Percentiles rank a stretch among this genome's conserved stretches.
Evolutionary conservation across 73 alveolate species (phyloP).

Genomic region (Paraurostyla sp.): DNA sequence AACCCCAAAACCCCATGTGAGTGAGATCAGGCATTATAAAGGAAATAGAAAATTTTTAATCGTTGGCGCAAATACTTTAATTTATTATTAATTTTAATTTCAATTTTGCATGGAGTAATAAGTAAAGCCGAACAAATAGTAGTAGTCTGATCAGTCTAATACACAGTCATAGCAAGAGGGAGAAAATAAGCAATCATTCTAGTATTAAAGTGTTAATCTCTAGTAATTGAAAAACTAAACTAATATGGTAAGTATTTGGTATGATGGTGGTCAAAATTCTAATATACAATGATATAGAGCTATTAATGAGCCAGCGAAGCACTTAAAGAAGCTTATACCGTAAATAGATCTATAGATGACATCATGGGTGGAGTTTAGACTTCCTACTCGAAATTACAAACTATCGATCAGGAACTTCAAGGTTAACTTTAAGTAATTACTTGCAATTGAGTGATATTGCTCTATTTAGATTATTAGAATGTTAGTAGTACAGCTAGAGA

Average conservation of each 20-base stretch:
- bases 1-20: slow-evolving; percentile 10
- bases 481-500: slow-evolving; percentile 18
- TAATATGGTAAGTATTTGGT: neutral
- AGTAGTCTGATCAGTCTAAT: neutral
- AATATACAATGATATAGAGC: neutral
- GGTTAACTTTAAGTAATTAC: slow-evolving; percentile 8
- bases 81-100: neutral
- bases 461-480: slow-evolving; percentile 13
- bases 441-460: neutral
- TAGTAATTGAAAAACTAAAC: slow-evolving; percentile 2
- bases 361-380: neutral
- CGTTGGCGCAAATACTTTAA: slow-evolving; percentile 16
- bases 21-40: no score
- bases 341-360: neutral
- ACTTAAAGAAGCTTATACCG: neutral
- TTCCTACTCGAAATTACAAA: neutral
- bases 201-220: neutral
- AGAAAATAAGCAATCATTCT: no score
- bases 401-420: slow-evolving; percentile 30
- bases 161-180: neutral
- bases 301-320: slow-evolving; percentile 16
- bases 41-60: no score
- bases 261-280: neutral
- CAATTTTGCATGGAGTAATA: neutral
- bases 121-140: neutral